phyloP scores from a whole-genome alignment of 1,284 basidiomycete species.

The Microbotryomycetes sp. region DNA sequence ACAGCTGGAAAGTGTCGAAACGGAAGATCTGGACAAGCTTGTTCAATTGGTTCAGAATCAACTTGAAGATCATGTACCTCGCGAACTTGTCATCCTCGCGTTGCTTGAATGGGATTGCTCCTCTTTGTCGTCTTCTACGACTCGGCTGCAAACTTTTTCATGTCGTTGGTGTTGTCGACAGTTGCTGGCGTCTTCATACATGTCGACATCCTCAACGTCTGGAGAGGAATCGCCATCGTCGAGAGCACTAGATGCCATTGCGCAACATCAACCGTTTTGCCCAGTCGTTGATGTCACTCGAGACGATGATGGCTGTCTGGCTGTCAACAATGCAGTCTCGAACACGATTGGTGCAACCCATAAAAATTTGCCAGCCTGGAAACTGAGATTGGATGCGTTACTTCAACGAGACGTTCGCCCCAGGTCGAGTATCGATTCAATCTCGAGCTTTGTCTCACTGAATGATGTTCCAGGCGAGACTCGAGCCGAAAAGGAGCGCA shows the following conservation, averaged over 20 bases:
- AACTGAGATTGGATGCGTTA: background rate
- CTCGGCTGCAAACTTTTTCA: background rate
- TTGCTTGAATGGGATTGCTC: background rate
- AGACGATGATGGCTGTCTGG: too few species aligned
- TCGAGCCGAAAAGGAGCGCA: background rate
- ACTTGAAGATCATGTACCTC: background rate
- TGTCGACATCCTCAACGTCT: too few species aligned
- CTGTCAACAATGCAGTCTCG: background rate
- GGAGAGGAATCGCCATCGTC: background rate
- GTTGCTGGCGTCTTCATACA: background rate
- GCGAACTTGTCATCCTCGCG: background rate
- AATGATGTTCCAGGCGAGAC: background rate
- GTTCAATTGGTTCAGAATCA: background rate
- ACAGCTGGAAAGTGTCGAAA: background rate
- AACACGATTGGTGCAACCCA: background rate
- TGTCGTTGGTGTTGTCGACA: background rate
- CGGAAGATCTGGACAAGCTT: background rate
- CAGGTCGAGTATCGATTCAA: background rate
- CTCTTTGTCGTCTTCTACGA: background rate
- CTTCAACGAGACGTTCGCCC: background rate
- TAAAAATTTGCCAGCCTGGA: background rate
- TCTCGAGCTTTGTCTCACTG: background rate
- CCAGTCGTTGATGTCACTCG: background rate
- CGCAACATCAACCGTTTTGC: background rate
- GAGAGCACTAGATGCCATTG: background rate